phyloP scores from a whole-genome alignment of 768 basidiomycete species.

The Suillus ampliporus region DNA sequence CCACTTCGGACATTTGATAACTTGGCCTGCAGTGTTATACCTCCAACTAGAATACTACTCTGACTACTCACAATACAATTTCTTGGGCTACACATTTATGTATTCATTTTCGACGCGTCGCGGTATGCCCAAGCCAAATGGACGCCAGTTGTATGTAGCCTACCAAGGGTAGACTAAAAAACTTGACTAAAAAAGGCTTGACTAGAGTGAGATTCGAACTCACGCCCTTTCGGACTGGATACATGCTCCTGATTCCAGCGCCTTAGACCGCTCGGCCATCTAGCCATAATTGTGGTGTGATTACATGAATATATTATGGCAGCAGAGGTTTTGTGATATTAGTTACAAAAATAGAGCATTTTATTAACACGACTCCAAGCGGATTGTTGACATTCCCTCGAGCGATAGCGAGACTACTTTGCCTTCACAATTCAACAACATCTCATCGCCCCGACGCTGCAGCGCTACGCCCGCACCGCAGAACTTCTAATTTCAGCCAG shows the following conservation, averaged over 20 bases:
- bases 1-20: slow-evolving; percentile 8
- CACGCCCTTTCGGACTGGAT: slow-evolving; percentile 38
- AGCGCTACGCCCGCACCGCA: too few relatives aligned
- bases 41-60: slow-evolving; percentile 8
- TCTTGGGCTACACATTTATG: not conserved
- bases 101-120: not conserved
- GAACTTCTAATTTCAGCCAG: too few relatives aligned
- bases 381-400: too few relatives aligned
- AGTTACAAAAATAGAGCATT: too few relatives aligned
- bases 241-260: slow-evolving; percentile 64
- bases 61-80: not conserved
- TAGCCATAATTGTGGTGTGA: slow-evolving; percentile 26
- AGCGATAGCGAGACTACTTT: too few relatives aligned
- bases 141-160: too few relatives aligned
- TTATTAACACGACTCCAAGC: too few relatives aligned
- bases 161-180: too few relatives aligned
- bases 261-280: slow-evolving; percentile 68
- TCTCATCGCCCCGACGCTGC: too few relatives aligned
- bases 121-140: not conserved
- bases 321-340: too few relatives aligned
- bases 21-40: slow-evolving; percentile 6
- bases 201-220: slow-evolving; percentile 18
- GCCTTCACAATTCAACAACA: too few relatives aligned
- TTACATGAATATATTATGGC: too few relatives aligned
- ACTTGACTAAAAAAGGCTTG: slow-evolving; percentile 6